phyloP scores from a whole-genome alignment of 192 early-diverging fungal species.

The Funneliformis geosporum region DNA sequence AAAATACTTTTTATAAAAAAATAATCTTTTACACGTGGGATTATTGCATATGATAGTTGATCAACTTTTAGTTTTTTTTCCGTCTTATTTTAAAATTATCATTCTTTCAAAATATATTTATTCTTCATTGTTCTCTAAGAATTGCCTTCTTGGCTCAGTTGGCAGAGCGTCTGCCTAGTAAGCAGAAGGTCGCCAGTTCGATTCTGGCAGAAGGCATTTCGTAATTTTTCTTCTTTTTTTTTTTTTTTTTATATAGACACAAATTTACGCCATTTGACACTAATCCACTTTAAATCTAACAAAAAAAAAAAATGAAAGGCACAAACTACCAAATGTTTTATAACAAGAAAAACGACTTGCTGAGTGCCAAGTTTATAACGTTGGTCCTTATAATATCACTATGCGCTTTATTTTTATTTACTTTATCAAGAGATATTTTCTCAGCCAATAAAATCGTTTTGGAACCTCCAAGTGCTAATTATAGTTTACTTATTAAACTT shows the following conservation, averaged over 20 bases:
- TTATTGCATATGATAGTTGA: no score
- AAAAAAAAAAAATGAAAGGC: background rate
- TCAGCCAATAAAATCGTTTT: background rate
- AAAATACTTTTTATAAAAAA: no score
- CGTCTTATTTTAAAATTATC: no score
- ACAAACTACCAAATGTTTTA: background rate
- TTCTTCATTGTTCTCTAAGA: background rate
- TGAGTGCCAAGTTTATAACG: background rate
- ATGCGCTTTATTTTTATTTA: background rate
- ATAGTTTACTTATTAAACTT: background rate
- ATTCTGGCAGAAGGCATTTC: conserved; percentile 11
- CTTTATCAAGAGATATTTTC: background rate
- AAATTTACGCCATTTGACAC: background rate
- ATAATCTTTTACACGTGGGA: no score
- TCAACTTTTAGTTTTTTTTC: no score
- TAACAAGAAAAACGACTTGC: background rate
- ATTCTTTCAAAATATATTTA: no score
- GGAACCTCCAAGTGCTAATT: background rate
- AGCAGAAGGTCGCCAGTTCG: conserved; percentile 22
- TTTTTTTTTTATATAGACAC: background rate
- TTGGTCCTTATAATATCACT: background rate
- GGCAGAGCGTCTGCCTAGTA: conserved; percentile 26
- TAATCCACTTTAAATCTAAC: background rate
- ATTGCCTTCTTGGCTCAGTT: conserved; percentile 24
- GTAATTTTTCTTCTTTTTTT: background rate